Evolutionary conservation across 1,284 basidiomycete genomes (phyloP).

Genomic region (Ustilago esculenta): DNA sequence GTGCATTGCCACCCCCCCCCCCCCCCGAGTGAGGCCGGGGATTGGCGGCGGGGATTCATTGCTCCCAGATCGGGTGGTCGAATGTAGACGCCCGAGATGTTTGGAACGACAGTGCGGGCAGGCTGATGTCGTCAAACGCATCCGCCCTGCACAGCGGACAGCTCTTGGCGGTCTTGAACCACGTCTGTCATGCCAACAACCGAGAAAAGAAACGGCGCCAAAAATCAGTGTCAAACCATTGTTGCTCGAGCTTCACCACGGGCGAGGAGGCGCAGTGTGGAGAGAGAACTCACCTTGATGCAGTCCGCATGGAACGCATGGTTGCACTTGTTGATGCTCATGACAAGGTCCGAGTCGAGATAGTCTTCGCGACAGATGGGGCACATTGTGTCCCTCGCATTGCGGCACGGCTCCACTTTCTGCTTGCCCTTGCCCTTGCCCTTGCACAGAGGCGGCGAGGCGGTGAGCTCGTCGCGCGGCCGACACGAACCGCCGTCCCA

Average conservation of each 20-base stretch:
- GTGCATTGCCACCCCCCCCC: too few relatives aligned
- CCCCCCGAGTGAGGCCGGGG: too few relatives aligned
- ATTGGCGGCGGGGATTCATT: too few relatives aligned
- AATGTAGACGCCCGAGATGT: neutral
- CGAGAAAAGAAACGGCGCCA: neutral
- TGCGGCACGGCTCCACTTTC: slow-evolving; percentile 10
- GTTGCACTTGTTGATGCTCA: slow-evolving; percentile 36
- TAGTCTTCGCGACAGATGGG: slow-evolving; percentile 47
- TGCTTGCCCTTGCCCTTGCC: slow-evolving; percentile 35
- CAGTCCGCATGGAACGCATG: slow-evolving; percentile 47
- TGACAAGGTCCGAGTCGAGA: slow-evolving; percentile 32
- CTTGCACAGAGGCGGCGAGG: slow-evolving; percentile 3
- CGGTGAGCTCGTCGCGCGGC: neutral
- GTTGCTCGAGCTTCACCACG: too few relatives aligned
- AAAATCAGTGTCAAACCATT: neutral
- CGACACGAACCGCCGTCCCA: slow-evolving; percentile 41
- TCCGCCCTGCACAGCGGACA: slow-evolving; percentile 41
- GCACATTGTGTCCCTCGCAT: slow-evolving; percentile 34
- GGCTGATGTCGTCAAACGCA: slow-evolving; percentile 28
- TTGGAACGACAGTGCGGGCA: slow-evolving; percentile 22
- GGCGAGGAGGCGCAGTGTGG: too few relatives aligned
- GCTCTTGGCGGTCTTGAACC: slow-evolving; percentile 44
- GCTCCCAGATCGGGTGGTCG: neutral
- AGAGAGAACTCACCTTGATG: slow-evolving; percentile 24
- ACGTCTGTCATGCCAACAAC: slow-evolving; percentile 15